Conservation (phyloP, 2,329 filamentous ascomycete species). For the Aspergillus neoniger region DNA sequence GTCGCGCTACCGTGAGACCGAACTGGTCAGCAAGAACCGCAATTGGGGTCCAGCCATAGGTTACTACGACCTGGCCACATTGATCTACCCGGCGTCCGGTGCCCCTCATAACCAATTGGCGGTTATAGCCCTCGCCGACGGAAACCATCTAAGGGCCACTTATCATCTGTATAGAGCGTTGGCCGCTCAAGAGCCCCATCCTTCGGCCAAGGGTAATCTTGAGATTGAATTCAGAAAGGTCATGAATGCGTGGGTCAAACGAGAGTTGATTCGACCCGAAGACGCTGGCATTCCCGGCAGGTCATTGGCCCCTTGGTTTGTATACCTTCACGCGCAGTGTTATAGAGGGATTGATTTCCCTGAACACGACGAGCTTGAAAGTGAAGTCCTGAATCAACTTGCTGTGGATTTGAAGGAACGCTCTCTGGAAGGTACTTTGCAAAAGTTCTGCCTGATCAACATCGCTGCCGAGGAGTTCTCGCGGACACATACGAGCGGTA, state of each 20-base stretch:
- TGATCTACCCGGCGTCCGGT: conserved; percentile 76
- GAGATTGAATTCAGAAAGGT: conserved; percentile 75
- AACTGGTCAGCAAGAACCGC: conserved; percentile 70
- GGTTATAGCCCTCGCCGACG: conserved; percentile 75
- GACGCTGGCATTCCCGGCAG: conserved; percentile 54
- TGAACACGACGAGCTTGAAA: conserved; percentile 78
- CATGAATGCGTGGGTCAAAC: conserved; percentile 57
- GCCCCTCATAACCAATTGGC: conserved; percentile 87
- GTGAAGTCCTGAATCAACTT: conserved; percentile 78
- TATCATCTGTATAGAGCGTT: conserved; percentile 89
- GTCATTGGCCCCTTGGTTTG: conserved; percentile 76
- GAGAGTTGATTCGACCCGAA: conserved; percentile 52
- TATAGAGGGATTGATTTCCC: conserved; percentile 75
- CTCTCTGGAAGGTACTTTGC: conserved; percentile 64
- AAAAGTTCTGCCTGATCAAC: conserved; percentile 82
- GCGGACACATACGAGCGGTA: conserved; percentile 61
- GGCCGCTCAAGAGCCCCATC: conserved; percentile 71
- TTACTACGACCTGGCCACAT: conserved; percentile 80
- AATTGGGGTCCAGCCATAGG: conserved; percentile 78
- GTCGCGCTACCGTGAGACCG: conserved; percentile 77
- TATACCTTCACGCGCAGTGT: conserved; percentile 81
- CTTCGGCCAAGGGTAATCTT: conserved; percentile 73
- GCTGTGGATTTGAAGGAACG: conserved; percentile 71
- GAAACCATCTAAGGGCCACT: conserved; percentile 78
- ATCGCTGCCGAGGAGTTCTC: conserved; percentile 80